Base-by-base conservation (phyloP, 148 eudicot species). In the Agrostemma githago region DNA sequence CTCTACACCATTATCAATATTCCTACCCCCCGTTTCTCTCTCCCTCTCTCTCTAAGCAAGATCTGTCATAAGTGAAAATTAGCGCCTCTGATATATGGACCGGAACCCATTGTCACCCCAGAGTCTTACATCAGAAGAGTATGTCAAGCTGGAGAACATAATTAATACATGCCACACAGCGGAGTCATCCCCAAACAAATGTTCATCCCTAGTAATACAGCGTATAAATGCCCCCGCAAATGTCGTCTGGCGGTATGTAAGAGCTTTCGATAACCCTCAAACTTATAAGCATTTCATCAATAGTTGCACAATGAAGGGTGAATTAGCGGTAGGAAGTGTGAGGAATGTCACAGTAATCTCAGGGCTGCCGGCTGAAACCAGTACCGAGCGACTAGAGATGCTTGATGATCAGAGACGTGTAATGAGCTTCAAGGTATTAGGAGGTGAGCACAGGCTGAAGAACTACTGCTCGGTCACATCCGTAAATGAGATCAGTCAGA, bases 261-360 rank as follows among this genome's bases (percentile, higher is more conserved):
- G 94, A 54, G 84, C 86, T 44, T 89, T 89, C 73, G 93, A 85
- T 66, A 82, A 80, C 53, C 93, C 93, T 16, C 94, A 87, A 74
- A 79, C 76, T 4, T 89, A 89, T 83, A 89, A 89, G 78, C 86
- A 89, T 85, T 89, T 89, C 75, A 84, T 89, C 83, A 89, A 80
- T 70, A 85, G 84, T 76, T 89, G 94, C 76, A 71, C 39, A 71
- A 81, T 85, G 74, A 72, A 63, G 43, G 84, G 82, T 56, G 81
- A 65, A 58, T 84, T 83, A 58, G 48, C 66, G 17, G 88, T 84
- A 68, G 95, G 95, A 8, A 82, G 83, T 60, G 79, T 82, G 34
- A 77, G 95, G 17, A 81, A 86, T 48, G 87, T 89, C 38, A 71
- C 74, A 64, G 87, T 89, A 43, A 81, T 89, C 21, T 89, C 95